phyloP scores from a whole-genome alignment of 1,284 basidiomycete genomes.

The Mycena sp. region DNA sequence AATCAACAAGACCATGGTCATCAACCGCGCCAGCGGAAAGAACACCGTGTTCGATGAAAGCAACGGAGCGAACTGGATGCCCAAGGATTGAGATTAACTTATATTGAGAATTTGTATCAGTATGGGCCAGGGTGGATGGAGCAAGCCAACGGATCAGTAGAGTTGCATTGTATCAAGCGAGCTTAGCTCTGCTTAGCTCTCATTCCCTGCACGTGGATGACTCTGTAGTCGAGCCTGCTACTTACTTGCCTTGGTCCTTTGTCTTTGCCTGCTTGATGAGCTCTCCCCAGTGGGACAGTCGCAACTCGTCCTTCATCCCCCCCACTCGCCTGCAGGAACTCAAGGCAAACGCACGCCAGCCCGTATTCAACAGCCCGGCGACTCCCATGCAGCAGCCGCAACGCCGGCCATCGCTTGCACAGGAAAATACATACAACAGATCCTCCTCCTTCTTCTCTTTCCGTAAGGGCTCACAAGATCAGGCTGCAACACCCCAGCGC shows the following conservation, averaged over 20 bases:
- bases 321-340: constrained; percentile 16
- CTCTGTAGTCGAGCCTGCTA: too few species aligned
- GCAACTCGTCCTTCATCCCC: constrained; percentile 12
- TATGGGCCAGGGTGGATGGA: too few species aligned
- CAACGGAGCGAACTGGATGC: too few species aligned
- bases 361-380: neutral
- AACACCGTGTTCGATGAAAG: constrained; percentile 12
- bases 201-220: too few species aligned
- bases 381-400: constrained; percentile 23
- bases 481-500: constrained; percentile 13
- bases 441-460: constrained; percentile 33
- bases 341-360: constrained; percentile 10
- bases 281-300: constrained; percentile 22
- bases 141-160: too few species aligned
- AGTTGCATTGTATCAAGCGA: too few species aligned
- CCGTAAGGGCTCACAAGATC: constrained; percentile 11
- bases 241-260: too few species aligned
- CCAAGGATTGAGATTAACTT: too few species aligned
- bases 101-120: too few species aligned
- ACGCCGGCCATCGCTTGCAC: constrained; percentile 3
- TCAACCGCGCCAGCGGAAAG: constrained; percentile 6
- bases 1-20: constrained; percentile 10
- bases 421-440: constrained; percentile 19
- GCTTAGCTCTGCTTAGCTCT: too few species aligned
- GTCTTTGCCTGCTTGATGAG: too few species aligned